Evolutionary conservation across 129 eudicot species (phyloP), one percentile per base, ranked within the genome.

Genomic region (Calendula officinalis): DNA sequence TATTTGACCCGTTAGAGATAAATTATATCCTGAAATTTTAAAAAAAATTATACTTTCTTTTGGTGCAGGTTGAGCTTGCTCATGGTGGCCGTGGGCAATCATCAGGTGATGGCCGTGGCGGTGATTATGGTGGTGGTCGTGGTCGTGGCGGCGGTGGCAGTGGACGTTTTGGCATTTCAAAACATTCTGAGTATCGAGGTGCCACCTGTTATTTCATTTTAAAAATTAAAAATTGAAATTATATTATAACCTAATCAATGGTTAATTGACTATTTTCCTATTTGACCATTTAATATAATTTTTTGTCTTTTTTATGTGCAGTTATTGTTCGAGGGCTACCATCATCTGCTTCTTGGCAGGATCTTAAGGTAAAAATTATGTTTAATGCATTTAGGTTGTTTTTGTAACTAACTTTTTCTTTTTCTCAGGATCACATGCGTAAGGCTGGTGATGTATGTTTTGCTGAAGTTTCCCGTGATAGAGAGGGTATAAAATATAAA

Each of bases 361-460:
- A 92, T 73, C 77, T 88, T 73, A 92, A 92, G 96, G 99, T 88
- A 43, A 48, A 22, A 7, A 38, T 38, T 66, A 51, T 49, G 6
- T 71, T 11, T 67, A 62, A 53, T 59, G 51, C 68, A 7, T 50
- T 14, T 8, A 7, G 6, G 11, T 9, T 54, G 8, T 46, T n/a
- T 42, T 4, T 48, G 55, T 13, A 37, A 44, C 68, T 40, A 38
- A 59, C 35, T 61, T 17, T 13, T 17, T 34, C n/a, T 33, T 16
- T 56, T 3, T 32, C 42, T 66, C 83, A 92, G 96, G 96, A 92
- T 83, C 99, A 88, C 69, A 92, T 92, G 99, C 91, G 95, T 35
- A 92, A 83, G 80, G 99, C 99, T 73, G 96, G 99, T 53, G 99
- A 92, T 83, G 96, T 92, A 22, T 92, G 99, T 69, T 92, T 92